These are phyloP conservation scores for Astragalus membranaceus DNA, from an alignment of 306 rosid species.

Conservation along the genomic window DNA sequence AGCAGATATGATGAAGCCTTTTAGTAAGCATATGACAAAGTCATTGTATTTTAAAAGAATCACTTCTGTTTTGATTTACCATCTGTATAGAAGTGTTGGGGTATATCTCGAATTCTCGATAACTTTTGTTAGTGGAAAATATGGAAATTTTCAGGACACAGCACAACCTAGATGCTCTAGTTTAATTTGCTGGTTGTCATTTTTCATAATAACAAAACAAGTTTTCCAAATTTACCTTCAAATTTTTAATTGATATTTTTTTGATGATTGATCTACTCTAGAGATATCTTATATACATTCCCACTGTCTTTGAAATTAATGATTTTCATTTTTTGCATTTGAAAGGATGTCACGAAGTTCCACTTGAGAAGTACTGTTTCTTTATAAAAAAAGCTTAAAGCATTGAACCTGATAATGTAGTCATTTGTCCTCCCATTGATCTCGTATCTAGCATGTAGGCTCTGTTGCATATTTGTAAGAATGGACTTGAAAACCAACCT, in stretches of 20 bases:
- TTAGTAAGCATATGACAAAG: neutral
- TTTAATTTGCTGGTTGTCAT: neutral
- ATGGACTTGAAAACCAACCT: neutral
- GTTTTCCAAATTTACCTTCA: neutral
- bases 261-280: neutral
- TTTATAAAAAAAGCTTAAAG: neutral
- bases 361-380: neutral
- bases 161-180: neutral
- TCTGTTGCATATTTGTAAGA: neutral
- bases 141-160: neutral
- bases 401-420: slow-evolving; percentile 4
- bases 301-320: neutral
- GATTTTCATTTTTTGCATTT: neutral
- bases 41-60: neutral
- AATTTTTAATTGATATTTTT: neutral
- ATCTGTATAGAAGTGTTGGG: neutral
- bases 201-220: neutral
- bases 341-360: neutral
- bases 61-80: neutral
- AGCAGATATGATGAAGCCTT: neutral
- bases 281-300: neutral
- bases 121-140: neutral
- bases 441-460: neutral
- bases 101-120: neutral
- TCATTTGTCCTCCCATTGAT: slow-evolving; percentile 1